A percentile compares a stretch with the other conserved stretches of the same genome.
Evolutionary conservation across 2,329 filamentous ascomycete genomes (phyloP).

Genomic region (Diaporthe eres): DNA sequence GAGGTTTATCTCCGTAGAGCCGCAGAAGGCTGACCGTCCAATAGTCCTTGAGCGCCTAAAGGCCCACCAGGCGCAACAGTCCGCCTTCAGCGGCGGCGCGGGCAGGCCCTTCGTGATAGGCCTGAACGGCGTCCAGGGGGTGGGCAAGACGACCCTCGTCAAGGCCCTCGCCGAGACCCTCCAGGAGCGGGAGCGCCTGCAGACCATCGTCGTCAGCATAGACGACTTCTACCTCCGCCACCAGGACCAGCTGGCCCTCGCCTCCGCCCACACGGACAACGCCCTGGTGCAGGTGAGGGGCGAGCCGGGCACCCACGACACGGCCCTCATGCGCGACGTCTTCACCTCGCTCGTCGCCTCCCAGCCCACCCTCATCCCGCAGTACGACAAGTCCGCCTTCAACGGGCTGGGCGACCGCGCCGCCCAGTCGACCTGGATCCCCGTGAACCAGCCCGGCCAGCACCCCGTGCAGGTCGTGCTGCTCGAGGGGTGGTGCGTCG

Average conservation of each 20-base stretch:
- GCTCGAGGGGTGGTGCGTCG: conserved; percentile 93
- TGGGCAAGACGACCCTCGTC: conserved; percentile 92
- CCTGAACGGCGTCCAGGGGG: conserved; percentile 91
- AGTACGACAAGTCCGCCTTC: conserved; percentile 88
- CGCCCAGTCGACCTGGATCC: conserved; percentile 72
- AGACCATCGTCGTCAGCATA: conserved; percentile 82
- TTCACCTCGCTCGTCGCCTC: conserved; percentile 71
- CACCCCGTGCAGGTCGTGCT: conserved; percentile 75
- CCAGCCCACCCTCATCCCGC: conserved; percentile 71
- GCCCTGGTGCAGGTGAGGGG: conserved; percentile 85
- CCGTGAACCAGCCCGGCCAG: conserved; percentile 66
- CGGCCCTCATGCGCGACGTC: conserved; percentile 73
- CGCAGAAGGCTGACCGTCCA: not conserved
- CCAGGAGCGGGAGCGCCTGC: conserved; percentile 67
- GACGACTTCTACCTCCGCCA: conserved; percentile 92
- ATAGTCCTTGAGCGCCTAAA: conserved; percentile 70
- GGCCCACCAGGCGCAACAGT: conserved; percentile 42
- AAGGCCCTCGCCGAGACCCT: conserved; percentile 74
- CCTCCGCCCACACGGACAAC: conserved; percentile 76
- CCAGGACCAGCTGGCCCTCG: conserved; percentile 75
- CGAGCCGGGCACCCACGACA: conserved; percentile 87
- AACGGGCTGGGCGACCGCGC: conserved; percentile 82
- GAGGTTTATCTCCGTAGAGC: too few species aligned
- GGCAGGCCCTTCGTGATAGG: conserved; percentile 84
- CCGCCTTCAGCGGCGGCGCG: conserved; percentile 21